phyloP scores from a whole-genome alignment of 1,284 basidiomycete species.

The Tilletia indica region DNA sequence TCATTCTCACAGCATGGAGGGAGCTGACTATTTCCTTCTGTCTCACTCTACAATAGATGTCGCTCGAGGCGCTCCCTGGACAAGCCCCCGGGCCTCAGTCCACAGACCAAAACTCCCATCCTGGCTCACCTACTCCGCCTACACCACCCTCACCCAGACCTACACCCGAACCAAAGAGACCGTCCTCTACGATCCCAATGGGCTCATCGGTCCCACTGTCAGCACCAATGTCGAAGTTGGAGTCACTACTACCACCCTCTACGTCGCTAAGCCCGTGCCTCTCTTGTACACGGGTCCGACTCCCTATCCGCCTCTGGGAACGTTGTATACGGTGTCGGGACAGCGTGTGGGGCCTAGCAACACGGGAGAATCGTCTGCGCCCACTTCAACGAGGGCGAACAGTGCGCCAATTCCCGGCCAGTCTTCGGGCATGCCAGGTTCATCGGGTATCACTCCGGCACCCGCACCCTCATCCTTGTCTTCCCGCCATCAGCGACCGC shows the following conservation, averaged over 20 bases:
- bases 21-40: too few species aligned
- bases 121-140: slow-evolving; percentile 43
- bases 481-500: too few species aligned
- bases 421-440: not conserved
- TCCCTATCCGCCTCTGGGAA: slow-evolving; percentile 39
- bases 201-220: slow-evolving; percentile 32
- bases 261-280: slow-evolving; percentile 27
- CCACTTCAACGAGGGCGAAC: not conserved
- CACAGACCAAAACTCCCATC: slow-evolving; percentile 43
- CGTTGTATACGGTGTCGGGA: slow-evolving; percentile 33
- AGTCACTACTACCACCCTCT: slow-evolving; percentile 30
- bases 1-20: too few species aligned
- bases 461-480: not conserved
- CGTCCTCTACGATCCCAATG: slow-evolving; percentile 40
- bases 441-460: not conserved
- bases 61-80: slow-evolving; percentile 1
- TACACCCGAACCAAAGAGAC: slow-evolving; percentile 32
- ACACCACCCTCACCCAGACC: slow-evolving; percentile 25
- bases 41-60: not conserved
- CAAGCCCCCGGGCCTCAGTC: slow-evolving; percentile 32
- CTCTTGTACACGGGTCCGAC: slow-evolving; percentile 43
- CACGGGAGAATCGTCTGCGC: not conserved
- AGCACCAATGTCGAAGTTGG: slow-evolving; percentile 29
- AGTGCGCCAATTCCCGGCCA: not conserved
- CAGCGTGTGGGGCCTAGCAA: not conserved